A percentile compares a stretch with the other conserved stretches of the same genome.
Evolutionary conservation across 2,329 filamentous ascomycete genomes (phyloP).

Genomic region (Fusarium subtropicale): DNA sequence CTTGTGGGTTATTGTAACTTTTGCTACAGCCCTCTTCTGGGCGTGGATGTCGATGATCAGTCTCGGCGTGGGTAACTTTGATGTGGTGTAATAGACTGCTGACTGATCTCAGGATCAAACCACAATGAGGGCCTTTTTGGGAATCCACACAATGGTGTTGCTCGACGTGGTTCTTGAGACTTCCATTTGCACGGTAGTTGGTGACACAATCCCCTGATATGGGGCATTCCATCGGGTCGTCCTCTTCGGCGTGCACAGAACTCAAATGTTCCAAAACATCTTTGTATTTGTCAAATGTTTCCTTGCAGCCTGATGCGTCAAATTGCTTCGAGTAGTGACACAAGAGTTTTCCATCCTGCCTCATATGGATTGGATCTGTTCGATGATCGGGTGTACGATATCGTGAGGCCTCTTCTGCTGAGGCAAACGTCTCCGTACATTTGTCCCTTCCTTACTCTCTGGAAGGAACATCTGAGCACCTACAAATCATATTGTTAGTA

Average conservation of each 20-base stretch:
- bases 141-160: no score
- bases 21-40: no score
- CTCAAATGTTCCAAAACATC: background rate
- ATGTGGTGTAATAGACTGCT: no score
- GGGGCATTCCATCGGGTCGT: background rate
- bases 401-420: background rate
- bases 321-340: background rate
- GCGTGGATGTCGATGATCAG: no score
- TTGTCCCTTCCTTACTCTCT: background rate
- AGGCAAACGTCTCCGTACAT: background rate
- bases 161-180: no score
- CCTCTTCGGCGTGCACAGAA: background rate
- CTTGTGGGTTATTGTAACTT: no score
- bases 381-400: background rate
- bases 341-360: background rate
- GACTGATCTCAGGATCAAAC: no score
- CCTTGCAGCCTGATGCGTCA: background rate
- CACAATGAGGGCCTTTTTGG: no score
- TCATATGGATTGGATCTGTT: background rate
- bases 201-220: background rate
- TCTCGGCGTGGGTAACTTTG: no score
- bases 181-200: background rate
- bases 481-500: background rate
- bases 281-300: background rate
- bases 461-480: background rate